Evolutionary conservation across 495 filamentous ascomycete genomes (phyloP), one percentile per base, ranked within the genome.

Genomic region (Neurospora tetrasperma): DNA sequence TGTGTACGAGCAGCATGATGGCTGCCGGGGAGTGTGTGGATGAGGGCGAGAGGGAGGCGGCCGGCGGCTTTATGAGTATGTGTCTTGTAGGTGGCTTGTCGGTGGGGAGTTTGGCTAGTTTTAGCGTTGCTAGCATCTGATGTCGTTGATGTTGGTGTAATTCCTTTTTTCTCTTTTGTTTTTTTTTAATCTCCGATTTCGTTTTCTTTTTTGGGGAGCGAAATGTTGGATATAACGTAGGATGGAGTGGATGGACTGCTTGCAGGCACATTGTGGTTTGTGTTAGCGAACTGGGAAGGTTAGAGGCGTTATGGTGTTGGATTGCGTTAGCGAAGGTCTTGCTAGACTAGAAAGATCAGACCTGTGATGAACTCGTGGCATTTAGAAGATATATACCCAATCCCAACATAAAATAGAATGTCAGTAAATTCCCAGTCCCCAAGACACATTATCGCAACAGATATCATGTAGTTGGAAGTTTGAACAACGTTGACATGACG

Each of bases 61-160:
- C 94, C 9, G 96, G 96, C 42, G 93, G 92, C 8, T 98, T 98
- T 75, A 98, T 99, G 96, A 92, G 92, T 10, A 78, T 97, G 76
- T 92, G 91, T 82, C 86, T 98, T 44, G 92, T 97, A 39, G 91
- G 85, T 31, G 96, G 96, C 2, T 80, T 98, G 82, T 88, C 93
- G 5, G 88, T 87, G 59, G 96, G 96, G 16, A 98, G 94, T 85
- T 82, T 98, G 77, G 79, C 94, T 81, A 98, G 95, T 80, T 99
- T 98, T 81, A 82, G 88, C 38, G 90, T 87, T 75, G 86, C 88
- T 31, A 85, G 85, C 10, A 76, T 85, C 69, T 86, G 72, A 80
- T 20, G 12, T 7, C 16, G 35, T 8, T 38, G 71, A 54, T 20
- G 14, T 39, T 23, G 7, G 3, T 38, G 35, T 38, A 4, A 38